These are phyloP conservation scores for Echinosophora koreensis DNA, from an alignment of 306 rosid genomes.

Conservation along the genomic window DNA sequence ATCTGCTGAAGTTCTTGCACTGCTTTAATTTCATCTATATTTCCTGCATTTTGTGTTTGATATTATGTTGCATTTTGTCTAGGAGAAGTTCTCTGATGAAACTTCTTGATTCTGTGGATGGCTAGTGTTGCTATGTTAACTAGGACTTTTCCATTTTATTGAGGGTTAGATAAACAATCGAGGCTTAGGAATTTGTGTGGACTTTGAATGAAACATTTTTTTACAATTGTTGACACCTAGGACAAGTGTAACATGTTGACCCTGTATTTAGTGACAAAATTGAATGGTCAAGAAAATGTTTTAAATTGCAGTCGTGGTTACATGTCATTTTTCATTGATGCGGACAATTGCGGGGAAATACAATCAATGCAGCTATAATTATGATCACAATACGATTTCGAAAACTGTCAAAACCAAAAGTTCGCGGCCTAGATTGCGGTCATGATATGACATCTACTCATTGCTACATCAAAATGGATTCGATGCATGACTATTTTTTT, in stretches of 20 bases:
- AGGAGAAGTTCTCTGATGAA: conserved; percentile 28
- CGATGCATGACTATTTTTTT: no score
- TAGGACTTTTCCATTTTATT: neutral
- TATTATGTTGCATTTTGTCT: neutral
- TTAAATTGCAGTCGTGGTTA: no score
- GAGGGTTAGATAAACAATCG: conserved; percentile 12
- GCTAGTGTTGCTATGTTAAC: neutral
- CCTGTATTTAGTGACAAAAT: neutral
- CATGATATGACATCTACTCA: neutral
- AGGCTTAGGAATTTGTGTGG: neutral
- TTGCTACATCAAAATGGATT: neutral
- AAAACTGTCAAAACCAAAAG: no score
- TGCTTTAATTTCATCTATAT: conserved; percentile 16
- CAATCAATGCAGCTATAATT: no score
- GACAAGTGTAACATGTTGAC: neutral
- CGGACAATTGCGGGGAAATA: no score
- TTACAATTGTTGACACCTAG: neutral
- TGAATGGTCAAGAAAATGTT: neutral
- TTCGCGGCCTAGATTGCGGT: no score
- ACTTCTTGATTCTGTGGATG: conserved; percentile 1
- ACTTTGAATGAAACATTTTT: neutral
- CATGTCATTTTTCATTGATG: no score
- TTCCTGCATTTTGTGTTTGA: conserved; percentile 1
- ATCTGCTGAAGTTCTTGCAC: no score
- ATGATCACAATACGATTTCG: no score